Percentiles rank a stretch among this genome's conserved stretches.
Conservation (phyloP, 2,329 filamentous ascomycete species). For the Trichoderma lentiforme region DNA sequence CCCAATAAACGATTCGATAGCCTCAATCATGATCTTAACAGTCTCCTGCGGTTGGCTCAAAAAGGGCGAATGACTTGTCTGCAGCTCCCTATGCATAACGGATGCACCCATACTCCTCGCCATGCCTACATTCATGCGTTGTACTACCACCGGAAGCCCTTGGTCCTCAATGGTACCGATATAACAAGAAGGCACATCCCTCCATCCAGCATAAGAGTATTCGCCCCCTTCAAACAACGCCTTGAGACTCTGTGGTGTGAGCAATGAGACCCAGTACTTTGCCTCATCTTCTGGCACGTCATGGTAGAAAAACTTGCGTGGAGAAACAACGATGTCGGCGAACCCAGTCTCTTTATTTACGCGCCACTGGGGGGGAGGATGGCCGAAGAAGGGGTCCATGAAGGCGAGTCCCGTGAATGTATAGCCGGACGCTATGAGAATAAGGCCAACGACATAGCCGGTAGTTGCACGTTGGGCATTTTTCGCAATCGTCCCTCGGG, state of each 20-base stretch:
- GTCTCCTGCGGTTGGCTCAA: not conserved
- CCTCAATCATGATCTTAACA: not conserved
- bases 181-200: not conserved
- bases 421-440: constrained; percentile 3
- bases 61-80: not conserved
- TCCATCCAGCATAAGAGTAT: not conserved
- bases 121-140: constrained; percentile 5
- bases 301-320: not conserved
- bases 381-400: not conserved
- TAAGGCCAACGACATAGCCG: not conserved
- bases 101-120: constrained; percentile 2
- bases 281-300: constrained; percentile 1
- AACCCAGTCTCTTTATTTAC: not conserved
- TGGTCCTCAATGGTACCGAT: not conserved
- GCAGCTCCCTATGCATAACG: not conserved
- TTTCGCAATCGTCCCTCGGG: not conserved
- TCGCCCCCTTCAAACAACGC: not conserved
- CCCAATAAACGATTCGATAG: not conserved
- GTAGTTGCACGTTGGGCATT: not conserved
- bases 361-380: not conserved
- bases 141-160: not conserved
- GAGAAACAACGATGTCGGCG: not conserved
- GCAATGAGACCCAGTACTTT: not conserved
- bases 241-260: not conserved
- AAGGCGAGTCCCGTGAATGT: not conserved